Percentiles rank a stretch among this genome's conserved stretches.
These are phyloP conservation scores for Tricholoma matsutake DNA, from an alignment of 768 basidiomycete genomes.

Conservation along the genomic window DNA sequence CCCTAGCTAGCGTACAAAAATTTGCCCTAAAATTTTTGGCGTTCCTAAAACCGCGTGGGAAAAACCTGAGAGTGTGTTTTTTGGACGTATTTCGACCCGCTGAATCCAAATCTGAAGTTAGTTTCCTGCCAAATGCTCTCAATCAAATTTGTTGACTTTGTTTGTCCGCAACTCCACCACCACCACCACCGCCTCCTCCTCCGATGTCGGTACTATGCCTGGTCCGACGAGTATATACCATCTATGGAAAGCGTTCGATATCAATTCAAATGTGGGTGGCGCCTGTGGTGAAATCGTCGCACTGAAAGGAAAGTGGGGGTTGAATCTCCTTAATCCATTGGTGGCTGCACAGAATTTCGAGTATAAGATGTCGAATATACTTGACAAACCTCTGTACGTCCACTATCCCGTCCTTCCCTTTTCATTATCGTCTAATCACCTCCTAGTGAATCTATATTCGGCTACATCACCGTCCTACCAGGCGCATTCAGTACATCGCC, in stretches of 20 bases:
- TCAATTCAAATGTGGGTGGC: constrained; percentile 87
- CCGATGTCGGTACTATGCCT: constrained; percentile 79
- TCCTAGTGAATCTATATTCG: constrained; percentile 73
- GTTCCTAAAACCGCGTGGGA: too few species aligned
- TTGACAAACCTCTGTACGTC: constrained; percentile 79
- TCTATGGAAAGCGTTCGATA: constrained; percentile 92
- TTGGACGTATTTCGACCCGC: too few species aligned
- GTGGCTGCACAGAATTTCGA: constrained; percentile 94
- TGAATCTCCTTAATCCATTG: constrained; percentile 78
- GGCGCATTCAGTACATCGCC: constrained; percentile 94
- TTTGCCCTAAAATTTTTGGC: too few species aligned
- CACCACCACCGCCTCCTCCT: too few species aligned
- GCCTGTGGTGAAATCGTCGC: constrained; percentile 97
- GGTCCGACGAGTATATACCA: constrained; percentile 89
- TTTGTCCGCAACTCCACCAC: too few species aligned
- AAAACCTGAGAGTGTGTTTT: too few species aligned
- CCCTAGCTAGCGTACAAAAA: too few species aligned
- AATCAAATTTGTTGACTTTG: too few species aligned
- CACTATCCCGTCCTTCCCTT: not conserved
- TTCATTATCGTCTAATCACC: not conserved
- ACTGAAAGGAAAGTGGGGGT: constrained; percentile 80
- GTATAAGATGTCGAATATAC: constrained; percentile 91
- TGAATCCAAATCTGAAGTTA: too few species aligned
- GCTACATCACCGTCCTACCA: constrained; percentile 92
- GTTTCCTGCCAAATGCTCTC: too few species aligned